Percentiles rank a stretch among this genome's conserved stretches.
These are phyloP conservation scores for Cyberlindnera americana DNA, from an alignment of 805 yeast species.

Conservation along the genomic window DNA sequence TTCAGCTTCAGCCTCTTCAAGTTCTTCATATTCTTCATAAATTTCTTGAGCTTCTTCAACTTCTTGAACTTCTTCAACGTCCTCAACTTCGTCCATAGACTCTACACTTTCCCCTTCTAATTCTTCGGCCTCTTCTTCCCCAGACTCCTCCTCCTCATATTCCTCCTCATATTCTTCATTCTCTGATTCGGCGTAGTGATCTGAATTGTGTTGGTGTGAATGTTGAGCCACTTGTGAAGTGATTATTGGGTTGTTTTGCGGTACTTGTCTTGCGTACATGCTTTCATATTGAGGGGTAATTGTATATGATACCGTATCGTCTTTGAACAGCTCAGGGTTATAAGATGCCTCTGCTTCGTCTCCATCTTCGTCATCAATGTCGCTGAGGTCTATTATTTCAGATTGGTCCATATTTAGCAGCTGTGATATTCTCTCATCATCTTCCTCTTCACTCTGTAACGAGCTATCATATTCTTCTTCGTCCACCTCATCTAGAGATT, in stretches of 20 bases:
- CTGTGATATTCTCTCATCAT: no score
- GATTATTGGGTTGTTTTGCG: no score
- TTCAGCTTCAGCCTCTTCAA: no score
- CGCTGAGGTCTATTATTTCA: constrained; percentile 6
- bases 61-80: constrained; percentile 3
- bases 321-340: constrained; percentile 13
- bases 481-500: no score
- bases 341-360: no score
- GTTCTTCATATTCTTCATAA: no score
- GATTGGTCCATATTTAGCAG: not conserved
- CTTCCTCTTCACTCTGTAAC: constrained; percentile 9
- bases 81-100: constrained; percentile 4
- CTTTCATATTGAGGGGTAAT: constrained; percentile 14
- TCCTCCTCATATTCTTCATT: constrained; percentile 3
- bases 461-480: no score
- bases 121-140: not conserved
- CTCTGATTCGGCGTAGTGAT: not conserved
- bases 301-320: constrained; percentile 9
- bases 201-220: not conserved
- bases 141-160: not conserved
- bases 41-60: constrained; percentile 4
- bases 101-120: not conserved
- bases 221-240: no score
- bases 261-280: constrained; percentile 8
- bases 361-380: constrained; percentile 4